Evolutionary conservation across 169 alveolate genomes (phyloP).

Genomic region (Babesia bigemina): DNA sequence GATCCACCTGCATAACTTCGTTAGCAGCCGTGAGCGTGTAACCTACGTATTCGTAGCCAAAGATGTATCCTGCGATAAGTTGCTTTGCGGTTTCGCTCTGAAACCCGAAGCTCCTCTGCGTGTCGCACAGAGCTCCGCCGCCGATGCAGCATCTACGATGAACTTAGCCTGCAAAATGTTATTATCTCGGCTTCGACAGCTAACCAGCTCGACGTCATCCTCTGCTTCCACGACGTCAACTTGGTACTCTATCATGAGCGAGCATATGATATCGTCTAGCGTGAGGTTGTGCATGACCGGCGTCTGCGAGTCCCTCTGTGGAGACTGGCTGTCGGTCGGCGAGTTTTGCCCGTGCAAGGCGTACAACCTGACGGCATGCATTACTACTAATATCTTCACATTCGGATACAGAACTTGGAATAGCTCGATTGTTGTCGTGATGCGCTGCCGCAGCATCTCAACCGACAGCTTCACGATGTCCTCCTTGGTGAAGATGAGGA

Average conservation of each 20-base stretch:
- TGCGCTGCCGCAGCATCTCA: constrained; percentile 20
- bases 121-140: constrained; percentile 38
- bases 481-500: constrained; percentile 51
- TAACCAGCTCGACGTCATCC: constrained; percentile 57
- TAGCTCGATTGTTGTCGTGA: constrained; percentile 28
- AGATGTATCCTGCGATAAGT: constrained; percentile 1
- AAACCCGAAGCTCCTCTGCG: constrained; percentile 10
- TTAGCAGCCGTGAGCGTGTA: not conserved
- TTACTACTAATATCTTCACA: constrained; percentile 24
- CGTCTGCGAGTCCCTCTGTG: not conserved
- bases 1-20: constrained; percentile 45
- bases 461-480: constrained; percentile 19
- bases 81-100: constrained; percentile 31
- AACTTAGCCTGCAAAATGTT: constrained; percentile 32
- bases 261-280: constrained; percentile 53
- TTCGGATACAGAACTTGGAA: constrained; percentile 13
- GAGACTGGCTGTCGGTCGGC: not conserved
- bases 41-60: constrained; percentile 32
- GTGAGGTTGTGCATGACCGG: constrained; percentile 14
- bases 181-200: not conserved
- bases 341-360: constrained; percentile 18
- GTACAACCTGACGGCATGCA: constrained; percentile 47
- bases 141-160: constrained; percentile 12
- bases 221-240: constrained; percentile 65
- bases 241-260: constrained; percentile 41